A percentile compares a stretch with the other conserved stretches of the same genome.
Evolutionary conservation across 805 yeast species (phyloP).

Genomic region (Maudiozyma barnettii): DNA sequence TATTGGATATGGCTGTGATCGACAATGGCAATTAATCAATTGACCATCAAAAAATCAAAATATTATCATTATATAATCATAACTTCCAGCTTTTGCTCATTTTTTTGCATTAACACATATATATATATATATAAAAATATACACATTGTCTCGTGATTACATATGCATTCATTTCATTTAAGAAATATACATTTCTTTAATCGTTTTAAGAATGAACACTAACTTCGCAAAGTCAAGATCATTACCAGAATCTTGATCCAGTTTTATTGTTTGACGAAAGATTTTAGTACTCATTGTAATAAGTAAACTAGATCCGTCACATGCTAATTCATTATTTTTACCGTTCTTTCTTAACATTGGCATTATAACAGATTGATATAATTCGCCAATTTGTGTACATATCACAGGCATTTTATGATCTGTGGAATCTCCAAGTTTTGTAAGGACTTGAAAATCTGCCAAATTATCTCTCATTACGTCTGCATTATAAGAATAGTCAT

Average conservation of each 20-base stretch:
- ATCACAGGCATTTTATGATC: constrained; percentile 41
- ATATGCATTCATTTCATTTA: neutral
- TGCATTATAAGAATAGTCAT: constrained; percentile 13
- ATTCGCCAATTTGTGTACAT: constrained; percentile 35
- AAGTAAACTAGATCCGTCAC: constrained; percentile 20
- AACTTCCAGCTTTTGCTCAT: neutral
- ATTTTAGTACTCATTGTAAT: constrained; percentile 39
- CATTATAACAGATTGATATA: constrained; percentile 23
- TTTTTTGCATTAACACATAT: neutral
- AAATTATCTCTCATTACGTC: constrained; percentile 20
- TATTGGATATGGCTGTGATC: constrained; percentile 82
- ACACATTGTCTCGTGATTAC: neutral
- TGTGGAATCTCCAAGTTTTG: constrained; percentile 39
- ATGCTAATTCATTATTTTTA: constrained; percentile 3
- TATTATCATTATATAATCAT: neutral
- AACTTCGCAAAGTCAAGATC: constrained; percentile 36
- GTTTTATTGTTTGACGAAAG: constrained; percentile 28
- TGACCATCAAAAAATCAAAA: neutral
- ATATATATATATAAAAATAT: neutral
- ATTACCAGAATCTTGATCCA: constrained; percentile 15
- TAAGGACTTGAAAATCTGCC: constrained; percentile 36
- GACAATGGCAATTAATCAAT: constrained; percentile 32
- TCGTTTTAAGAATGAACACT: constrained; percentile 34
- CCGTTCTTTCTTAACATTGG: constrained; percentile 8
- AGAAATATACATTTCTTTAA: constrained; percentile 20